Evolutionary conservation across 1,139 yeast species (phyloP).

Genomic region (Suhomyces atakaporum): DNA sequence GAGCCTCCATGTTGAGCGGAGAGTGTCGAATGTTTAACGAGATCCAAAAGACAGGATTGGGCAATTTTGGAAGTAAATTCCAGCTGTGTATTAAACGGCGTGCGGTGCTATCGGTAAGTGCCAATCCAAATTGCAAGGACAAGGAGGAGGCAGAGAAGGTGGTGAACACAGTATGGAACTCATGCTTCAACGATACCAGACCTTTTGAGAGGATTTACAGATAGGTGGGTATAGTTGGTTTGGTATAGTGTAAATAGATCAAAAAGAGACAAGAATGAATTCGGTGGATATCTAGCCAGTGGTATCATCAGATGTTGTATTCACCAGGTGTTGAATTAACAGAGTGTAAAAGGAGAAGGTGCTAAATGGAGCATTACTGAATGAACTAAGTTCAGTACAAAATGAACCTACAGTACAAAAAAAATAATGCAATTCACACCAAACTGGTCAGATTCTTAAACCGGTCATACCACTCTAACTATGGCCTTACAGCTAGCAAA

Average conservation of each 20-base stretch:
- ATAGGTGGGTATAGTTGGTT: conserved; percentile 20
- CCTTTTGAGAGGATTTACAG: conserved; percentile 91
- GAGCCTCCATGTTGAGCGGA: conserved; percentile 92
- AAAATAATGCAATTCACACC: no score
- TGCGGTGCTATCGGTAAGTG: conserved; percentile 80
- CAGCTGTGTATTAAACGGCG: conserved; percentile 89
- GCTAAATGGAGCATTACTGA: no score
- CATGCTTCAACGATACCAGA: conserved; percentile 92
- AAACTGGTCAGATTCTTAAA: no score
- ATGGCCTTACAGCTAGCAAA: no score
- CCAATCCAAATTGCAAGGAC: conserved; percentile 79
- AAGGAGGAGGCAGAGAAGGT: conserved; percentile 74
- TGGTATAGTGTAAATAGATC: background rate
- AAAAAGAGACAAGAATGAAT: background rate
- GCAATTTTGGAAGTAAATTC: conserved; percentile 74
- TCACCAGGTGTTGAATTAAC: no score
- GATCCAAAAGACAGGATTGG: conserved; percentile 64
- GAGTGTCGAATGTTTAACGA: conserved; percentile 93
- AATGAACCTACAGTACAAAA: no score
- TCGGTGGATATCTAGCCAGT: background rate
- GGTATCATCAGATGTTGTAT: no score
- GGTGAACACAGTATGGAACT: conserved; percentile 86
- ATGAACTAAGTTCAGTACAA: no score
- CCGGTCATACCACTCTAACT: no score
- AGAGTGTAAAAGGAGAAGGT: no score